phyloP scores from a whole-genome alignment of 495 filamentous ascomycete species.

The Trichoderma virens region DNA sequence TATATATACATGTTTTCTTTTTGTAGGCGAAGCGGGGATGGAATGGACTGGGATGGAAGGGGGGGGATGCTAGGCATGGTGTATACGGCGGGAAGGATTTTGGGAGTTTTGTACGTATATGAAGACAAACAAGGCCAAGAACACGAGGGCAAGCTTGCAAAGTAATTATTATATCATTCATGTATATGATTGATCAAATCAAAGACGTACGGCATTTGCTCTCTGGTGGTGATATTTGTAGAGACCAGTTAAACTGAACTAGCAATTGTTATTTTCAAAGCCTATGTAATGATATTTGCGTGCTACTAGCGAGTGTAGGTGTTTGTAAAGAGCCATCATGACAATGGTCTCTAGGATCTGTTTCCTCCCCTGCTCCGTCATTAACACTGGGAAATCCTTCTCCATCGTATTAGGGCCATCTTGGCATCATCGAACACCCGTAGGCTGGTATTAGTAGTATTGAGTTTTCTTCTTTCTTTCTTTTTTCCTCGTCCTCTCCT shows the following conservation, averaged over 20 bases:
- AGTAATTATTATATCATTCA: constrained; percentile 5
- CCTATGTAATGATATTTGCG: constrained; percentile 1
- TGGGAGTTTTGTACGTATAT: constrained; percentile 11
- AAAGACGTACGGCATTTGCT: no score
- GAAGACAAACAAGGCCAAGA: constrained; percentile 10
- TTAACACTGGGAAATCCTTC: neutral
- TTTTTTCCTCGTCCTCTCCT: no score
- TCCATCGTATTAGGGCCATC: neutral
- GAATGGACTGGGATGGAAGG: neutral
- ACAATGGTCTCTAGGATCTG: neutral
- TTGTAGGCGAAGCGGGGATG: neutral
- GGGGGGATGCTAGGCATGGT: neutral
- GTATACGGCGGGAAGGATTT: constrained; percentile 7
- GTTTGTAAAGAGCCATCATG: constrained; percentile 16
- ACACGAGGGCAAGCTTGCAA: neutral
- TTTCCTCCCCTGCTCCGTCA: no score
- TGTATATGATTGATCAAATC: neutral
- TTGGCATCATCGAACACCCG: neutral
- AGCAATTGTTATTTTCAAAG: neutral
- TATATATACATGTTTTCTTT: neutral
- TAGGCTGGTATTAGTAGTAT: no score
- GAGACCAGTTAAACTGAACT: no score
- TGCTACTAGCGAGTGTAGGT: constrained; percentile 10
- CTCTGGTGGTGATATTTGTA: no score
- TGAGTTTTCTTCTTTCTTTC: neutral